Base-by-base conservation (phyloP, 805 yeast species). In the Kodamaea sagamina region DNA sequence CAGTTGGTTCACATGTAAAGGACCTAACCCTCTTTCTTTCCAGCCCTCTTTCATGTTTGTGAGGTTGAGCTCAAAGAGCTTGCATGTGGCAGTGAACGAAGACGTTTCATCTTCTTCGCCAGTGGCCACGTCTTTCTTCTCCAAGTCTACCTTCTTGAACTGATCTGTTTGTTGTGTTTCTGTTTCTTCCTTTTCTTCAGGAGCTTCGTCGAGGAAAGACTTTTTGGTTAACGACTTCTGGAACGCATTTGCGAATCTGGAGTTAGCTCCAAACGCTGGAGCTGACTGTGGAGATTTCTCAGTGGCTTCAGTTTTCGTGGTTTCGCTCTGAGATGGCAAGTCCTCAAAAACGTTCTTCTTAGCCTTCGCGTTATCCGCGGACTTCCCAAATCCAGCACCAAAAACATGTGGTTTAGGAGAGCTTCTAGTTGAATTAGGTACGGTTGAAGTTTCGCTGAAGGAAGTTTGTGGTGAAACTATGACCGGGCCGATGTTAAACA, bases 21-120 rank as follows among this genome's bases (percentile, higher is more conserved):
- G 75, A 2, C 99, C 99, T 32, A 86, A 74, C 17, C 99, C 99
- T 57, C 93, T 79, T 64, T 93, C 99, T 61, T 88, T 93, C 99
- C 99, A 93, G 2, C 97, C 97, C 12, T 75, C 80, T 6, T 76
- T 61, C 3, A 85, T 71, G 27, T 81, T 76, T 0, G 82, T 68
- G 22, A 90, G 68, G 54, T 86, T 86, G 52, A 88, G 67, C 22
- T 78, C 81, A 59, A 90, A 93, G 19, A 93, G 67, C 57, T 90
- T 88, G 3, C 95, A 88, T 37, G 84, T 81, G 28, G 85, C 76
- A 34, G 79, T 78, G 60, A 78, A 87, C 6, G 83, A 58, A 0
- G 86, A 78, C 25, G 71, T 71, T 59, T 93, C 99, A 43, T 79
- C 73, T 62, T 93, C 99, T 62, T 93, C 99, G 1, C 98, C 99